Conservation (phyloP, 1,139 yeast species). For the Suhomyces chickasaworum region DNA sequence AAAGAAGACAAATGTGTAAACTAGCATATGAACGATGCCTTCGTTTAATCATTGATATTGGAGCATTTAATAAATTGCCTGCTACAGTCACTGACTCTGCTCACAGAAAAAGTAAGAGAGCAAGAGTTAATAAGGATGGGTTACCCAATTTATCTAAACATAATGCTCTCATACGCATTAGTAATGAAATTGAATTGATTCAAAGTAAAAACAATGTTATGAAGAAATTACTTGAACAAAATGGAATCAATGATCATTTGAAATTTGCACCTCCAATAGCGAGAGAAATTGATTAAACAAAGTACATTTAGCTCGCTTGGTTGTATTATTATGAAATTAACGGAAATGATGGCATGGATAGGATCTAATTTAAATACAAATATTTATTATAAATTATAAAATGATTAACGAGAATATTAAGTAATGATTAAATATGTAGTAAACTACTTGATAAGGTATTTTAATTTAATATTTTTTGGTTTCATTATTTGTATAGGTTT, state of each 20-base stretch:
- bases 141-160: slow-evolving; percentile 52
- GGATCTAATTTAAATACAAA: neutral
- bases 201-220: slow-evolving; percentile 38
- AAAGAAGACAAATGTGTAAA: slow-evolving; percentile 71
- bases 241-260: slow-evolving; percentile 17
- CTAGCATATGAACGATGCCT: slow-evolving; percentile 57
- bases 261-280: slow-evolving; percentile 14
- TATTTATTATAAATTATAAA: neutral
- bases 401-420: no score
- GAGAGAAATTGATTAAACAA: slow-evolving; percentile 9
- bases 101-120: slow-evolving; percentile 42
- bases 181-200: slow-evolving; percentile 42
- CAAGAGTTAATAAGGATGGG: slow-evolving; percentile 47
- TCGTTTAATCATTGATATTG: slow-evolving; percentile 43
- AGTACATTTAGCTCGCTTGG: slow-evolving; percentile 4
- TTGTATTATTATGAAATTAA: slow-evolving; percentile 9
- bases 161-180: slow-evolving; percentile 46
- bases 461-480: no score
- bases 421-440: no score
- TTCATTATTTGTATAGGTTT: no score
- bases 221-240: slow-evolving; percentile 22
- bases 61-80: slow-evolving; percentile 38
- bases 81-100: slow-evolving; percentile 22
- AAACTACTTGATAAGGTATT: no score
- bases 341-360: slow-evolving; percentile 5